Conservation (phyloP, 441 rosid genomes). For the Populus hybrid region DNA sequence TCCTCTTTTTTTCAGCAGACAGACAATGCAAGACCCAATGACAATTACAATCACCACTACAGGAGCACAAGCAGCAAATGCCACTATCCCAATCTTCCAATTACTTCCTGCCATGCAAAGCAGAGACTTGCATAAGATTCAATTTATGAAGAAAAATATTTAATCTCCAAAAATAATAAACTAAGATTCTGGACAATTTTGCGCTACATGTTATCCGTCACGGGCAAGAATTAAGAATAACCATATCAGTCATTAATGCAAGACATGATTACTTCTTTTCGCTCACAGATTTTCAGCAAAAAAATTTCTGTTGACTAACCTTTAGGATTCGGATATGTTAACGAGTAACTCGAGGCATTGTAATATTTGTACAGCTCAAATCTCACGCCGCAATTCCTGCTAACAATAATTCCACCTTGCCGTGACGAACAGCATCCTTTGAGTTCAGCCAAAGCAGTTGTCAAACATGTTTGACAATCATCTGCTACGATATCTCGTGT, state of each 20-base stretch:
- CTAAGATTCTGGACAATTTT: no score
- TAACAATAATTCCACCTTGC: constrained; percentile 28
- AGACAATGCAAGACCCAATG: constrained; percentile 1
- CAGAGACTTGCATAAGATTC: background rate
- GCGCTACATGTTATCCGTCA: no score
- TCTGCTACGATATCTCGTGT: constrained; percentile 16
- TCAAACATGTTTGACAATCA: constrained; percentile 22
- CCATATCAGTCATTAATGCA: background rate
- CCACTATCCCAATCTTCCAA: constrained; percentile 8
- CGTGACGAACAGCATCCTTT: constrained; percentile 2
- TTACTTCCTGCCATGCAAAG: constrained; percentile 3
- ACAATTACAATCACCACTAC: background rate
- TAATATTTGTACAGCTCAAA: constrained; percentile 27
- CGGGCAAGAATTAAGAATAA: no score
- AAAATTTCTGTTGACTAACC: constrained; percentile 3
- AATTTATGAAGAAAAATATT: no score
- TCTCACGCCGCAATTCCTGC: constrained; percentile 29
- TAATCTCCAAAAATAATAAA: background rate
- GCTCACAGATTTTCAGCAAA: background rate
- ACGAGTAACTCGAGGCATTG: constrained; percentile 12
- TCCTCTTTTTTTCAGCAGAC: background rate
- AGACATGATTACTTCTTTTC: background rate
- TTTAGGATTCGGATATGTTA: constrained; percentile 4
- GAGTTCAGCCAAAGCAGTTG: constrained; percentile 15
- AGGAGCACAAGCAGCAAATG: background rate